phyloP scores from a whole-genome alignment of 306 rosid genomes.

The Rubus idaeus region DNA sequence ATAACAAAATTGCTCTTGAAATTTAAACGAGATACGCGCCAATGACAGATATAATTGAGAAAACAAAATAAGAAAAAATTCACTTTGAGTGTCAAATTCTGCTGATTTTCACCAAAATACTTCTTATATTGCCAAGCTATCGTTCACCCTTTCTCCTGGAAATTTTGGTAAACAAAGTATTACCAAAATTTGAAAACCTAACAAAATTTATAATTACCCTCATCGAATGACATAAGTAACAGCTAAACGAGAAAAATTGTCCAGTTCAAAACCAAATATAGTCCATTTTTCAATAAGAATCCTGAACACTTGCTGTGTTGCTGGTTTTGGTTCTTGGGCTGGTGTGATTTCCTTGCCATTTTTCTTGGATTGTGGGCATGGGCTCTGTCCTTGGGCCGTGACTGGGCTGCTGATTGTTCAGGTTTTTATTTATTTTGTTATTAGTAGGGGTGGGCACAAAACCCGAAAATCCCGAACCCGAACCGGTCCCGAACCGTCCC shows the following conservation, averaged over 20 bases:
- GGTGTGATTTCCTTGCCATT: too few relatives aligned
- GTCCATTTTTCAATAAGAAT: not conserved
- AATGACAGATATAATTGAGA: too few relatives aligned
- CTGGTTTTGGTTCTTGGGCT: too few relatives aligned
- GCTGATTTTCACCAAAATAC: constrained; percentile 74
- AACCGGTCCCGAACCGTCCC: too few relatives aligned
- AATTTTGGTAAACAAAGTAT: constrained; percentile 20
- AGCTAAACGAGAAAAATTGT: not conserved
- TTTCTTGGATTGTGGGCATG: too few relatives aligned
- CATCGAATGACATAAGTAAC: not conserved
- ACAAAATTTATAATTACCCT: not conserved
- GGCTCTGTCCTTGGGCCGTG: too few relatives aligned
- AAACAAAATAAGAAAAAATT: constrained; percentile 12
- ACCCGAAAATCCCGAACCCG: too few relatives aligned
- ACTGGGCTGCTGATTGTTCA: too few relatives aligned
- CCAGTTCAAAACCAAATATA: not conserved
- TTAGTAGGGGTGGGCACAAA: too few relatives aligned
- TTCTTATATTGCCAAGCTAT: constrained; percentile 96
- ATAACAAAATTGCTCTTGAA: not conserved
- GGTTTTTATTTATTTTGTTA: too few relatives aligned
- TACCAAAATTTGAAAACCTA: not conserved
- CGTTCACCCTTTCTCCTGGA: constrained; percentile 75
- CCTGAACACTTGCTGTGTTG: not conserved
- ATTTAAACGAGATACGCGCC: constrained; percentile 1
- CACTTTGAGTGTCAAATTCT: constrained; percentile 38